Percentiles rank a stretch among this genome's conserved stretches.
Evolutionary conservation across 768 basidiomycete species (phyloP).

Genomic region (Guyanaporus albipodus): DNA sequence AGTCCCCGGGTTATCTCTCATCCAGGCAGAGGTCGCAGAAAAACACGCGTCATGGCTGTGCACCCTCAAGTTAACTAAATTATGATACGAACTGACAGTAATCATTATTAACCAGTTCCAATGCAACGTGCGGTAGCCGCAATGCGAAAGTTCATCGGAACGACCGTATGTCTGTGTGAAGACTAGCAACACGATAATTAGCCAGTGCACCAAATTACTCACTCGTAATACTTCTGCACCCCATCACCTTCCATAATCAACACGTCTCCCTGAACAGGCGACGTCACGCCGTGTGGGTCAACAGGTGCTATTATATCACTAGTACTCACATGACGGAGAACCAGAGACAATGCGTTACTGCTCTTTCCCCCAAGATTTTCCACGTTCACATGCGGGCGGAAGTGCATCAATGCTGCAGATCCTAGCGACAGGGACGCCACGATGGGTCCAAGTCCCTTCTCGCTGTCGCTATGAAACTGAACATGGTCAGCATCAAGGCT

Average conservation of each 20-base stretch:
- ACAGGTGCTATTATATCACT: neutral
- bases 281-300: conserved; percentile 1
- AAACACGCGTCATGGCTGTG: conserved; percentile 17
- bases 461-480: conserved; percentile 79
- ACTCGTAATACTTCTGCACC: conserved; percentile 73
- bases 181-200: conserved; percentile 12
- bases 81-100: conserved; percentile 1
- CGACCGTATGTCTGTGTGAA: conserved; percentile 61
- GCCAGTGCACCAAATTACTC: conserved; percentile 22
- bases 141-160: conserved; percentile 72
- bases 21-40: neutral
- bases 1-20: conserved; percentile 11
- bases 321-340: conserved; percentile 59
- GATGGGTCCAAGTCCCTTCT: conserved; percentile 65
- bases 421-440: conserved; percentile 78
- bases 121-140: conserved; percentile 77
- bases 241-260: conserved; percentile 71
- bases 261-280: conserved; percentile 63
- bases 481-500: conserved; percentile 5
- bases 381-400: conserved; percentile 47
- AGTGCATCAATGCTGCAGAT: conserved; percentile 76
- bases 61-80: neutral
- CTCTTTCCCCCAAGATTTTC: conserved; percentile 27
- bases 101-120: conserved; percentile 26
- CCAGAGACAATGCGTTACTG: conserved; percentile 46